Base-by-base conservation (phyloP, 2,329 filamentous ascomycete genomes). In the Aquanectria penicillioides region DNA sequence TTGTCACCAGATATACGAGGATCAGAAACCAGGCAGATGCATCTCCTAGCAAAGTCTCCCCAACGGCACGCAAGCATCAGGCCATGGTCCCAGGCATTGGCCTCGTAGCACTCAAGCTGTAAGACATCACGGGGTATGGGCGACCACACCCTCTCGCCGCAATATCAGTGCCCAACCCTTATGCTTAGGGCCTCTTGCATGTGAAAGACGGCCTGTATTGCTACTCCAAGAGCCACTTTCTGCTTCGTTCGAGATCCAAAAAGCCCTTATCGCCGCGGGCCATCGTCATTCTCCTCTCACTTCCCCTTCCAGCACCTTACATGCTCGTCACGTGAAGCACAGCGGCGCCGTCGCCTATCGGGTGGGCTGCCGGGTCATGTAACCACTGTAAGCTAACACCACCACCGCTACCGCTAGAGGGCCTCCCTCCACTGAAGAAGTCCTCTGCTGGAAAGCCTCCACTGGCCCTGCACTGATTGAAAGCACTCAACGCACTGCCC, bases 321-420 rank as follows among this genome's bases (percentile, higher is more conserved):
- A 57, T 47, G 20, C 13, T 41, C 61, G 66, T 70, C 68, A 70
- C 68, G 68, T 70, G 67, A 63, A 59, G 26, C 41, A 18, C 22
- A 20, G 20, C 23, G 38, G 22, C 18, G 10, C 37, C n/a, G 26
- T 47, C 51, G 59, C 65, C 61, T 70, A 70, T 69, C 68, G 57
- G 61, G 34, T 57, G 20, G 38, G 37, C 50, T 63, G 23, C 59
- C 52, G 53, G 56, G 49, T 57, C 56, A 70, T 65, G 62, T 69
- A 69, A 63, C 64, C 64, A 66, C 63, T 69, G 57, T 69, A 66
- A 66, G 64, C 65, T 57, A 58, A 28, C 54, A 44, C 47, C 52
- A 40, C 36, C 46, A 52, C 52, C 53, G 44, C 41, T 46, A n/a
- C n/a, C n/a, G n/a, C n/a, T n/a, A n/a, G n/a, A n/a, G n/a, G n/a